Conservation (phyloP, 352 stramenopile genomes). For the Phytophthora europaea region DNA sequence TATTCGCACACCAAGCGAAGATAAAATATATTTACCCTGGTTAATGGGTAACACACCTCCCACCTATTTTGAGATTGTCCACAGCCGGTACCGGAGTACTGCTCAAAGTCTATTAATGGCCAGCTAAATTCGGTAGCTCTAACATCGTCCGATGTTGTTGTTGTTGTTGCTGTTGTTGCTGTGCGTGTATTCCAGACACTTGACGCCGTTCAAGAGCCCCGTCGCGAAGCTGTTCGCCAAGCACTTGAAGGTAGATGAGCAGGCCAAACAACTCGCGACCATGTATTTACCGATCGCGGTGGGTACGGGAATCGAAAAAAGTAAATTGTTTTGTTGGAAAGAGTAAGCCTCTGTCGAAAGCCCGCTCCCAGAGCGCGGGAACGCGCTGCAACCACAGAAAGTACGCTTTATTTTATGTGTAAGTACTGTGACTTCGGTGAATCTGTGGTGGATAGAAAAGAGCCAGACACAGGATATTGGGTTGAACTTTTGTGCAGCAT, state of each 20-base stretch:
- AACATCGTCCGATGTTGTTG: conserved; percentile 6
- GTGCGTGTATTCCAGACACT: conserved; percentile 44
- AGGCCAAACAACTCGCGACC: conserved; percentile 83
- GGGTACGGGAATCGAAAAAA: no score
- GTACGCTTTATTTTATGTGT: no score
- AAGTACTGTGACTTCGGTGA: no score
- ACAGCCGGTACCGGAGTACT: not conserved
- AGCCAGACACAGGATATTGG: no score
- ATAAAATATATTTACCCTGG: conserved; percentile 1
- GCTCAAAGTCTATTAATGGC: not conserved
- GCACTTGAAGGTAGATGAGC: conserved; percentile 93
- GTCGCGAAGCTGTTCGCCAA: conserved; percentile 97
- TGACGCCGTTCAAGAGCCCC: conserved; percentile 89
- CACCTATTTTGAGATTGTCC: not conserved
- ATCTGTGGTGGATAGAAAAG: no score
- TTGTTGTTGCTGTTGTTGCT: conserved; percentile 24
- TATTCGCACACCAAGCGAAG: not conserved
- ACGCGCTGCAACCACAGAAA: no score
- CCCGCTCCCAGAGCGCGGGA: no score
- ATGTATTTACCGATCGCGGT: conserved; percentile 84
- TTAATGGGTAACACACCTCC: not conserved
- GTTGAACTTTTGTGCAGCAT: no score
- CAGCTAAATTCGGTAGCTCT: conserved; percentile 1
- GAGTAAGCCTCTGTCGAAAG: no score
- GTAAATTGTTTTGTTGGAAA: no score